Evolutionary conservation across 2,329 filamentous ascomycete species (phyloP).

Genomic region (Hypoxylon sp.): DNA sequence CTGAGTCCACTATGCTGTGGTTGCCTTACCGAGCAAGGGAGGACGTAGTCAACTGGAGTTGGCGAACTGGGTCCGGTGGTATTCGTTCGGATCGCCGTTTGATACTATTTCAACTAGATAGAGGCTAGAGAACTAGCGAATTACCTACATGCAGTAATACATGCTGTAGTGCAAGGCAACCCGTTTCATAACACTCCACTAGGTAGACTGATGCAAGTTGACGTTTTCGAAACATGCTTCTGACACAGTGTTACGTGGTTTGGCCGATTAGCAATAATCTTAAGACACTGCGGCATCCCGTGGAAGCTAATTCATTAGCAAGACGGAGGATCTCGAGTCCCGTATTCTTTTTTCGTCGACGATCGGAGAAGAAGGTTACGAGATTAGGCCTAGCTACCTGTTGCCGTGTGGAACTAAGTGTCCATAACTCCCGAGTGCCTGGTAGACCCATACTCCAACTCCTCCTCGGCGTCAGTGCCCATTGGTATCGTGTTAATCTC

Average conservation of each 20-base stretch:
- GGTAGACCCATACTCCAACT: neutral
- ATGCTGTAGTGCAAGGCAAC: neutral
- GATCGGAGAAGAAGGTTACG: neutral
- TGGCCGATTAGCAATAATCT: neutral
- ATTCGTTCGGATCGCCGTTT: neutral
- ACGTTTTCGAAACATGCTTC: neutral
- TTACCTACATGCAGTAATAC: neutral
- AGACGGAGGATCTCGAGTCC: neutral
- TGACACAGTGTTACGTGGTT: neutral
- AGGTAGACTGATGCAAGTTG: neutral
- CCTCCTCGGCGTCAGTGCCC: neutral
- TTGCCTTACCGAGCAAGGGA: neutral
- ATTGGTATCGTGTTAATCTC: neutral
- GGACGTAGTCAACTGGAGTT: neutral
- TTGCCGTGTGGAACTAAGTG: neutral
- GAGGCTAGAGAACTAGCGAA: neutral
- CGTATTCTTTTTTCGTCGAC: neutral
- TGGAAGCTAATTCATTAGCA: neutral
- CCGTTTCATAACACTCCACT: neutral
- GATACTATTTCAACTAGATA: conserved; percentile 3
- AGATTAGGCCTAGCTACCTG: neutral
- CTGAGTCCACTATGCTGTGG: neutral
- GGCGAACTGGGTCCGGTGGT: neutral
- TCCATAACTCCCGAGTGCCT: neutral
- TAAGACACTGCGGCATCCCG: neutral